Evolutionary conservation across 495 filamentous ascomycete genomes (phyloP), one percentile per base, ranked within the genome.

Genomic region (Pyrenopolyporus hunteri): DNA sequence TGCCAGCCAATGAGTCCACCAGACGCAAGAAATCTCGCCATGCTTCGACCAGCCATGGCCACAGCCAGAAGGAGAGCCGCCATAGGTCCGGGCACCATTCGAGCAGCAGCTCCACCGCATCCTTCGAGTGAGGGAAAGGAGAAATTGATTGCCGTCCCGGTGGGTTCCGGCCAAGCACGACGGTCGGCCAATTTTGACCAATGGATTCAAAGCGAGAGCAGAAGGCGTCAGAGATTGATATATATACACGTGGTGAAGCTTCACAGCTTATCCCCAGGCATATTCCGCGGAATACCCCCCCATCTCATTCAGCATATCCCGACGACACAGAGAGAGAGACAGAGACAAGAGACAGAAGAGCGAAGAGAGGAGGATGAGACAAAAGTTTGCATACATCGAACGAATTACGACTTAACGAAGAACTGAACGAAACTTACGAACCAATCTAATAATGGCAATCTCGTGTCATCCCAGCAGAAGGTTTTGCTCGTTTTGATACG

Each of bases 1-100:
- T 94, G 35, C 92, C 92, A 37, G 91, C 79, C 55, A 80, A 79
- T 67, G 81, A 83, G 53, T 68, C 73, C 57, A 73, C 53, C 68
- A 77, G 75, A 68, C 80, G 78, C 71, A 72, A 73, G 67, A 80
- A 77, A 64, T 74, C 78, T 53, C 79, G 78, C 50, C 68, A 73
- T 39, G 67, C 77, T 22, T 75, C 78, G 43, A 71, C 76, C 57
- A 66, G 72, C 56, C 72, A 76, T 53, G 64, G 71, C 51, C 71
- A 76, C 57, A 62, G 44, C 65, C 67, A 66, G 35, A 66, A 71
- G 54, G 69, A 74, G 63, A 66, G 76, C 63, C 74, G 73, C 63
- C 72, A 77, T 47, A 74, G 73, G 56, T 80, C 77, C 13, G 77
- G 79, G 16, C 68, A 75, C 47, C 77, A 80, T 68, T 82, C 80